Percentiles rank a stretch among this genome's conserved stretches.
phyloP scores from a whole-genome alignment of 106 monocot species.

The Acorus gramineus region DNA sequence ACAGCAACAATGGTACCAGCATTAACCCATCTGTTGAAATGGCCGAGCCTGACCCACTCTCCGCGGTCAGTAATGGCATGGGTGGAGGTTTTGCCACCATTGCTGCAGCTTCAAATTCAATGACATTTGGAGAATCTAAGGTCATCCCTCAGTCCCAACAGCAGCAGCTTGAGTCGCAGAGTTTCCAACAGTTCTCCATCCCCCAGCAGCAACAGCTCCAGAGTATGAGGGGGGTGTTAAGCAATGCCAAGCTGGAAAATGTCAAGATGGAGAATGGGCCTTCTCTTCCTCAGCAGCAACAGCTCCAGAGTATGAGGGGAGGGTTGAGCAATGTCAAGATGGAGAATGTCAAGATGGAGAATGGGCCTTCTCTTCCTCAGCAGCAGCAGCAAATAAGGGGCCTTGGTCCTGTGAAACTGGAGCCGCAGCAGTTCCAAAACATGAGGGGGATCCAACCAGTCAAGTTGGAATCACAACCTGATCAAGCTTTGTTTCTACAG shows the following conservation, averaged over 20 bases:
- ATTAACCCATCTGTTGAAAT: not conserved
- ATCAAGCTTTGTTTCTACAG: conserved; percentile 24
- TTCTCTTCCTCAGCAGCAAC: conserved; percentile 3
- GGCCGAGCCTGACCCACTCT: not conserved
- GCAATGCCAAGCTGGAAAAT: conserved; percentile 22
- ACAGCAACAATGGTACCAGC: no score
- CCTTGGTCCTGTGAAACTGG: conserved; percentile 22
- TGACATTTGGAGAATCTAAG: no score
- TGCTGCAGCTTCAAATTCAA: no score
- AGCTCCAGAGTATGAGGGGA: conserved; percentile 18
- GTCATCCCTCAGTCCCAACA: conserved; percentile 2
- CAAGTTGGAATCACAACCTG: conserved; percentile 39
- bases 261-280: conserved; percentile 24
- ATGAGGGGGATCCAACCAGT: conserved; percentile 35
- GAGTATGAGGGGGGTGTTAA: conserved; percentile 21
- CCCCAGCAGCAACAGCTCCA: conserved; percentile 21
- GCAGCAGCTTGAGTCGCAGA: conserved; percentile 20
- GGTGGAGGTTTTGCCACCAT: no score
- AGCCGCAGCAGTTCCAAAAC: conserved; percentile 27
- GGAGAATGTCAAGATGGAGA: conserved; percentile 21
- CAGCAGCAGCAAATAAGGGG: conserved; percentile 17
- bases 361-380: conserved; percentile 1
- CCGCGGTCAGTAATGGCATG: not conserved
- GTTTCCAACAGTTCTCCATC: conserved; percentile 19
- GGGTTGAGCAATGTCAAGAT: conserved; percentile 22